Base-by-base conservation (phyloP, 495 filamentous ascomycete genomes). In the Immersiella caudata region DNA sequence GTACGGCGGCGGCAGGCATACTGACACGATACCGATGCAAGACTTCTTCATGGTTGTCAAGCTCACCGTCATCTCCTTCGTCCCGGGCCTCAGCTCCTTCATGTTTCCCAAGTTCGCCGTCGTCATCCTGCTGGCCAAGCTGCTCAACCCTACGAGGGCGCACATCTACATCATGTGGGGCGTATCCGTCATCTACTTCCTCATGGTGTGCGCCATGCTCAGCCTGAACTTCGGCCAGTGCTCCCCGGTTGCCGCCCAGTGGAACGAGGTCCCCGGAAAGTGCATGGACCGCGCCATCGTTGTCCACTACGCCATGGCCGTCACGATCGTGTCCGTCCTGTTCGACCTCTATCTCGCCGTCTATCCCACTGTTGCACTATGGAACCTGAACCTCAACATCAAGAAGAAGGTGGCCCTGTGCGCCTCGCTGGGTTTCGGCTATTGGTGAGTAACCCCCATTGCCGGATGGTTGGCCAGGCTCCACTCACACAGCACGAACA, bases 341-440 rank as follows among this genome's bases (percentile, higher is more conserved):
- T 67, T 73, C 16, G 73, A 75, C 69, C 71, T 75, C 29, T 75
- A 74, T 29, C 35, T 75, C 8, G 71, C 73, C 29, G 50, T 72
- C 18, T 73, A 71, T 25, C 71, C 71, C 6, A 67, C 71, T 16
- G 22, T 67, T 12, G 56, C 71, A 5, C 60, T 73, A 0, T 67
- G 21, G n/a, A 26, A 26, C 36, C 56, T 73, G 9, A 62, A 67
- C 25, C 20, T 69, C 27, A 66, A 71, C 18, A 58, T 59, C 55
- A 71, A 65, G 26, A 73, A 73, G 67, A 73, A 73, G 52, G 18
- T 73, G 20, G 71, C 67, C 24, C 27, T 73, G 21, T 67, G 59
- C 20, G 61, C 55, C 9, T 52, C 71, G 21, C 52, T 71, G 18
- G 71, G 69, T 1, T 55, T 55, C 11, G 29, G 24, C 36, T 26